Evolutionary conservation across 495 filamentous ascomycete species (phyloP).

Genomic region (Xylaria sp.): DNA sequence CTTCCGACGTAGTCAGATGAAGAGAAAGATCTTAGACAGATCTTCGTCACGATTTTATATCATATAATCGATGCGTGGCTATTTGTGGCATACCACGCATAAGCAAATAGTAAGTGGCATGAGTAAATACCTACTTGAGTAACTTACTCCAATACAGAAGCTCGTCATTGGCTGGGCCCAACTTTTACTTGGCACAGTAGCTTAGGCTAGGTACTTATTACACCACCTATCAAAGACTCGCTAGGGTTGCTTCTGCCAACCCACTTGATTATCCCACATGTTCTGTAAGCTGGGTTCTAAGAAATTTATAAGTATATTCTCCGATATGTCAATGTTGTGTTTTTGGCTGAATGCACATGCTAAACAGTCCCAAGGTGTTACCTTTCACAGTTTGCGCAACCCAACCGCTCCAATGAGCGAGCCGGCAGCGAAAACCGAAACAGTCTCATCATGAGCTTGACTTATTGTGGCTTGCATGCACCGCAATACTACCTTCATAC

Average conservation of each 20-base stretch:
- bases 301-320: not conserved
- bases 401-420: slow-evolving; percentile 19
- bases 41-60: not conserved
- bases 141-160: slow-evolving; percentile 2
- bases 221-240: slow-evolving; percentile 5
- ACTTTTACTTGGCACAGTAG: not conserved
- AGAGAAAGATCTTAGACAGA: slow-evolving; percentile 1
- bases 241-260: not conserved
- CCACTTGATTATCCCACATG: not conserved
- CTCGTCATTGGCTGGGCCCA: slow-evolving; percentile 1
- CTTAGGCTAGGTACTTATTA: not conserved
- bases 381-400: not conserved
- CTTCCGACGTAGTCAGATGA: not conserved
- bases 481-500: slow-evolving; percentile 2
- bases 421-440: not conserved
- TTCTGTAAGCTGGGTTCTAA: not conserved
- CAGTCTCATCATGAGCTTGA: slow-evolving; percentile 1
- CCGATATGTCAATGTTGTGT: not conserved
- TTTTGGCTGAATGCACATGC: slow-evolving; percentile 18
- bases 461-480: slow-evolving; percentile 9
- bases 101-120: no score
- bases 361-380: not conserved
- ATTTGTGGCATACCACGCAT: not conserved
- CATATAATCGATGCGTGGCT: not conserved
- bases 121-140: no score